Percentiles rank a stretch among this genome's conserved stretches.
Conservation (phyloP, 306 rosid species). For the Morella rubra region DNA sequence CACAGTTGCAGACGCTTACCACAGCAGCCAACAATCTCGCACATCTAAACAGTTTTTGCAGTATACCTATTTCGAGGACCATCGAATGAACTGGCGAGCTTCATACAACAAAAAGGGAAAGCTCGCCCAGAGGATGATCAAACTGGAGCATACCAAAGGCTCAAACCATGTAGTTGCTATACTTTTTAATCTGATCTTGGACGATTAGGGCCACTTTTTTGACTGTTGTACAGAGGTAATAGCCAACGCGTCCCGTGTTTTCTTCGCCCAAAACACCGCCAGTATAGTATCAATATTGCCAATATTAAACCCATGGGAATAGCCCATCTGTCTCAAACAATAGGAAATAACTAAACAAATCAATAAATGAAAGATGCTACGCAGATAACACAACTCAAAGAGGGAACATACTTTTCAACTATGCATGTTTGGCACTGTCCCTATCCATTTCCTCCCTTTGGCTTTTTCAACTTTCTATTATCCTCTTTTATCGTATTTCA, state of each 20-base stretch:
- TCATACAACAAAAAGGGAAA: conserved; percentile 13
- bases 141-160: conserved; percentile 23
- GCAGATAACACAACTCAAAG: neutral
- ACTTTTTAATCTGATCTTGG: conserved; percentile 64
- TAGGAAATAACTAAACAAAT: conserved; percentile 13
- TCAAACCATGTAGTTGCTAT: conserved; percentile 14
- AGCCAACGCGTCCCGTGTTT: conserved; percentile 68
- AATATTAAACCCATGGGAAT: conserved; percentile 62
- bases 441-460: no score
- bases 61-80: conserved; percentile 5
- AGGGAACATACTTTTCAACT: no score
- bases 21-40: conserved; percentile 18
- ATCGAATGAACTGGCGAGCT: conserved; percentile 13
- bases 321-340: conserved; percentile 82
- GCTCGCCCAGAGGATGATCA: conserved; percentile 33
- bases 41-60: conserved; percentile 14
- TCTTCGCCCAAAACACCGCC: conserved; percentile 85
- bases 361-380: neutral
- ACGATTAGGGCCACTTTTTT: conserved; percentile 56
- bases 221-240: conserved; percentile 66
- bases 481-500: no score
- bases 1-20: conserved; percentile 16
- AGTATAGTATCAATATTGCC: conserved; percentile 57
- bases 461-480: no score
- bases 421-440: no score